Conservation (phyloP, 345 rosid genomes). For the Kernera saxatilis region DNA sequence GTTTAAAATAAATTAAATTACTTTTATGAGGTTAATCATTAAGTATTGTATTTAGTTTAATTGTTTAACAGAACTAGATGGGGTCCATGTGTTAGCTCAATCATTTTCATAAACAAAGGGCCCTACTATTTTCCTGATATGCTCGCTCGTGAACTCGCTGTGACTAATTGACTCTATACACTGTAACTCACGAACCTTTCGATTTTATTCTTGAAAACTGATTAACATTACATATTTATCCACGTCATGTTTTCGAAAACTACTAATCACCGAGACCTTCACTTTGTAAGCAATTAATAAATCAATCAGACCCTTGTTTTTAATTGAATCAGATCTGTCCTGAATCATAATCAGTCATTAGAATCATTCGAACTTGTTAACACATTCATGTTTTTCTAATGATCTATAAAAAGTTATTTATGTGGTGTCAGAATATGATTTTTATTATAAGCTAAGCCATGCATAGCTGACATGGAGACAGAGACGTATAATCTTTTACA, state of each 20-base stretch:
- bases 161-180: slow-evolving; percentile 12
- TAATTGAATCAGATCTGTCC: slow-evolving; percentile 1
- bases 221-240: neutral
- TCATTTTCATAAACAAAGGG: slow-evolving; percentile 29
- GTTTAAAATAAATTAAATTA: slow-evolving; percentile 1
- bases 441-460: slow-evolving; percentile 18
- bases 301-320: neutral
- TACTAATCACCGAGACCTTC: neutral
- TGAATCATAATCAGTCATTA: neutral
- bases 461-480: slow-evolving; percentile 31
- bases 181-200: slow-evolving; percentile 9
- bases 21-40: slow-evolving; percentile 2
- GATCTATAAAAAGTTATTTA: slow-evolving; percentile 2
- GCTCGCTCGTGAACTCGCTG: slow-evolving; percentile 40
- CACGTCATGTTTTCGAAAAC: neutral
- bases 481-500: slow-evolving; percentile 30
- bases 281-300: neutral
- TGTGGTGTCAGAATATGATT: slow-evolving; percentile 21
- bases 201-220: neutral
- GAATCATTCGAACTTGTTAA: slow-evolving; percentile 1
- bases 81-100: slow-evolving; percentile 35
- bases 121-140: slow-evolving; percentile 18
- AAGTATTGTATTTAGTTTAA: slow-evolving; percentile 8
- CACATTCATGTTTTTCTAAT: slow-evolving; percentile 15
- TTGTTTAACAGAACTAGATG: slow-evolving; percentile 7